These are phyloP conservation scores for Colletotrichum spaethianum DNA, from an alignment of 2,329 filamentous ascomycete species.

Conservation along the genomic window DNA sequence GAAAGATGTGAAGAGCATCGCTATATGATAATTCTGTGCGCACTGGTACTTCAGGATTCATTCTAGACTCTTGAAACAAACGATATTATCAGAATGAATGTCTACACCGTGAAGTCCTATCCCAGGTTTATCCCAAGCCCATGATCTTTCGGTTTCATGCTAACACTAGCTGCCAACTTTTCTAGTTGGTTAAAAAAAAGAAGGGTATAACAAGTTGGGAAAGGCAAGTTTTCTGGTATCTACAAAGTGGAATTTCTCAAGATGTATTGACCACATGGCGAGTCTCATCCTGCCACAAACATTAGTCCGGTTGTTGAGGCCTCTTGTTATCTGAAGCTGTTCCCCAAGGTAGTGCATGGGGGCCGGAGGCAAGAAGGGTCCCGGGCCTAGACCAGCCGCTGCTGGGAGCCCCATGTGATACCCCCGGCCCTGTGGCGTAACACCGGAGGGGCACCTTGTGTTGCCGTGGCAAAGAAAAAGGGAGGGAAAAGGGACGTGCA, in stretches of 20 bases:
- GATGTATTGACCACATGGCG: neutral
- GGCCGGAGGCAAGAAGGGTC: neutral
- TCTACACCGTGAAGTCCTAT: neutral
- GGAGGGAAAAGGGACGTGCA: slow-evolving; percentile 41
- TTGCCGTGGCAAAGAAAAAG: slow-evolving; percentile 38
- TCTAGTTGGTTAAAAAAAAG: neutral
- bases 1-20: neutral
- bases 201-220: neutral
- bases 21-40: too few relatives aligned
- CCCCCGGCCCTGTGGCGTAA: slow-evolving; percentile 32
- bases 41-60: neutral
- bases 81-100: too few relatives aligned
- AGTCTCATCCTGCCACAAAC: neutral
- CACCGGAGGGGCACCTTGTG: slow-evolving; percentile 10
- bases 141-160: neutral
- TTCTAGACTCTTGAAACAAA: too few relatives aligned
- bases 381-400: slow-evolving; percentile 9
- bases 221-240: neutral
- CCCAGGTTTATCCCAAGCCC: neutral
- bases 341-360: neutral
- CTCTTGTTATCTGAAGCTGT: neutral
- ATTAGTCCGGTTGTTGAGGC: neutral
- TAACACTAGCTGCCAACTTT: neutral
- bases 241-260: too few relatives aligned
- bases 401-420: slow-evolving; percentile 15